Conservation (phyloP, 2,329 filamentous ascomycete genomes). For the Pseudocercospora fijiensis region DNA sequence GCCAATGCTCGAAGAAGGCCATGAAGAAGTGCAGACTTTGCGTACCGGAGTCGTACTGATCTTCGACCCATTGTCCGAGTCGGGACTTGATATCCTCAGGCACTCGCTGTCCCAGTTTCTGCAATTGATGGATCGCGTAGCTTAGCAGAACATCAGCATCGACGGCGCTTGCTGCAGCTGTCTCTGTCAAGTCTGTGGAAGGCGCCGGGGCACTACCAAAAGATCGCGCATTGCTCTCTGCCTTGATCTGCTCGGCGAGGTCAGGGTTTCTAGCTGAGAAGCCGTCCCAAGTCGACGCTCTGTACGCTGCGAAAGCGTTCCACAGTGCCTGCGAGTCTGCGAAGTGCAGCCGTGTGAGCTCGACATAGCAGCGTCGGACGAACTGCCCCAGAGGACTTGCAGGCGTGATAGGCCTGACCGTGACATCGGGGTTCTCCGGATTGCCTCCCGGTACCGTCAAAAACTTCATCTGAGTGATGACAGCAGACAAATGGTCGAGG, state of each 20-base stretch:
- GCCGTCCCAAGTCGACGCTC: conserved; percentile 67
- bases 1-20: conserved; percentile 83
- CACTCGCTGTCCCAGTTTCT: conserved; percentile 76
- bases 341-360: conserved; percentile 79
- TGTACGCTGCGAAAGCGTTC: conserved; percentile 77
- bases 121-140: conserved; percentile 84
- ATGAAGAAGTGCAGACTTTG: conserved; percentile 38
- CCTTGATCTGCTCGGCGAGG: conserved; percentile 27
- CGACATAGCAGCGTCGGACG: conserved; percentile 71
- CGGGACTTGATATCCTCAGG: conserved; percentile 70
- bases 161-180: conserved; percentile 24
- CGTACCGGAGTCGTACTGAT: conserved; percentile 30
- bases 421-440: conserved; percentile 46
- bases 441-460: conserved; percentile 39
- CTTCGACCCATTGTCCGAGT: conserved; percentile 51
- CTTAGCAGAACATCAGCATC: conserved; percentile 60
- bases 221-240: not conserved
- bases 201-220: not conserved
- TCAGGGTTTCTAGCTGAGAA: conserved; percentile 58
- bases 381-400: conserved; percentile 81
- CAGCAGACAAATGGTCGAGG: conserved; percentile 72
- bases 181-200: not conserved
- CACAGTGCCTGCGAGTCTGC: conserved; percentile 75
- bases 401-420: conserved; percentile 55
- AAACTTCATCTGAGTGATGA: conserved; percentile 51